Base-by-base conservation (phyloP, 257 asterid species). In the Lavandula angustifolia region DNA sequence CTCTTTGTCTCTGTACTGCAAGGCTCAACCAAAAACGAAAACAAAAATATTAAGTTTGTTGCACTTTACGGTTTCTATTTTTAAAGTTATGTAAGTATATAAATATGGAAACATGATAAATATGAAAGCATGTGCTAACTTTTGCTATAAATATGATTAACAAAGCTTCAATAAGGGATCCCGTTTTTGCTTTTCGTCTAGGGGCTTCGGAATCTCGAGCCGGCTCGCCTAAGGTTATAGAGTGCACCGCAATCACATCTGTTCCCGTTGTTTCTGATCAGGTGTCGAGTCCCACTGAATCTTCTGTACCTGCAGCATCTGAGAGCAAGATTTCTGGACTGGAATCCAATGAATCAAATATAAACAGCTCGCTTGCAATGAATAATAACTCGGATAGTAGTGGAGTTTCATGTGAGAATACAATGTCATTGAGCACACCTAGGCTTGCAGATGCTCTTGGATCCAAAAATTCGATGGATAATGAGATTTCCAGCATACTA, bases 211-310 rank as follows among this genome's bases (percentile, higher is more conserved):
- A n/a, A n/a, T n/a, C n/a, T n/a, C n/a, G n/a, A n/a, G n/a, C n/a
- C n/a, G n/a, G n/a, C n/a, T n/a, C n/a, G 79, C 77, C 91, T 3
- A 80, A 84, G 75, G 95, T 87, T 62, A 67, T 84, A 77, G 95
- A 84, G 84, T 78, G 83, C 61, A 81, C 89, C 0, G 37, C 69
- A 22, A 73, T 79, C 86, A 82, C 86, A 41, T 65, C 84, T n/a
- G 77, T 79, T 67, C 92, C 89, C 12, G 77, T 83, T 61, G 66
- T 54, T 58, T 78, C 77, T 70, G 91, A 79, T 63, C 77, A 74
- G 60, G 64, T 80, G 65, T 74, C 82, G 34, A 73, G 79, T 67
- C 84, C 82, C 60, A 79, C 74, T 42, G 83, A 69, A 64, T 70
- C 81, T 27, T 75, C 72, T 55, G 74, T 57, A 55, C 74, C 75